A percentile compares a stretch with the other conserved stretches of the same genome.
Evolutionary conservation across 1,284 basidiomycete genomes (phyloP).

Genomic region (Austropuccinia psidii): DNA sequence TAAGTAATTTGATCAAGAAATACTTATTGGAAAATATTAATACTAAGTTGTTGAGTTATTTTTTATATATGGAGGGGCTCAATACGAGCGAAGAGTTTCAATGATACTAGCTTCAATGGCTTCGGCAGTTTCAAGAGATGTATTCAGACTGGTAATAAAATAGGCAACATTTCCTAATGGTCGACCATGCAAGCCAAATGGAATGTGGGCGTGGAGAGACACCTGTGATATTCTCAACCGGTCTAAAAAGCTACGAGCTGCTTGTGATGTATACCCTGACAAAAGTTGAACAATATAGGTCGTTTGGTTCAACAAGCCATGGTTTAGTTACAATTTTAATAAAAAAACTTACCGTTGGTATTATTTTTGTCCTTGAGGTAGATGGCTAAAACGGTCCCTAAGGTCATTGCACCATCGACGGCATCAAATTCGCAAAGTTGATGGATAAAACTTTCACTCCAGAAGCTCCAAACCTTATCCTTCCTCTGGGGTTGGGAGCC

Average conservation of each 20-base stretch:
- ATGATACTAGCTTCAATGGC: constrained; percentile 41
- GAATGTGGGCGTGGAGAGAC: constrained; percentile 14
- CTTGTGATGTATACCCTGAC: constrained; percentile 66
- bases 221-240: constrained; percentile 38
- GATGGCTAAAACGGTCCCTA: constrained; percentile 80
- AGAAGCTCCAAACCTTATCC: constrained; percentile 69
- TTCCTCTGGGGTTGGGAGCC: constrained; percentile 32
- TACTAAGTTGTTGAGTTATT: too few species aligned
- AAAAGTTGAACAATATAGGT: neutral
- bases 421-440: constrained; percentile 56
- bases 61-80: too few species aligned
- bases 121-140: constrained; percentile 47
- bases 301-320: constrained; percentile 6
- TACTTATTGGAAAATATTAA: too few species aligned
- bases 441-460: constrained; percentile 66
- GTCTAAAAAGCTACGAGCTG: constrained; percentile 53
- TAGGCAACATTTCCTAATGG: constrained; percentile 90
- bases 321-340: constrained; percentile 39
- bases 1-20: too few species aligned
- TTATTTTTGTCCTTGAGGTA: constrained; percentile 63
- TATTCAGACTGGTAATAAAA: constrained; percentile 86
- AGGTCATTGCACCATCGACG: constrained; percentile 71
- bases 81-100: neutral
- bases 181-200: constrained; percentile 66
- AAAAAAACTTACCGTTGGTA: constrained; percentile 39